phyloP scores from a whole-genome alignment of 441 rosid genomes.

The Erodium texanum region DNA sequence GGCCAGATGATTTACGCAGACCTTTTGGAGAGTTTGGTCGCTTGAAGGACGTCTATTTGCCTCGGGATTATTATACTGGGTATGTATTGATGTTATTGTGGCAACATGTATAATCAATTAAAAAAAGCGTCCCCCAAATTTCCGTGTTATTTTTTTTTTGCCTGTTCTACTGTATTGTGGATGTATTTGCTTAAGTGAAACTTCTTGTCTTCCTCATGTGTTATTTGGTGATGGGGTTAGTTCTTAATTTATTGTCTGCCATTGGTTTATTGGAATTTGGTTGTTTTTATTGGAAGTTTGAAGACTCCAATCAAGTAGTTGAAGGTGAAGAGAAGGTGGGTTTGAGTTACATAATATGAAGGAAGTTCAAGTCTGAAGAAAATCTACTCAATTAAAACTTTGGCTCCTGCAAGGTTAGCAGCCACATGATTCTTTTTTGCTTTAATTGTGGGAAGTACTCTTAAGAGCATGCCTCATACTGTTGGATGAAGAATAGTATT shows the following conservation, averaged over 20 bases:
- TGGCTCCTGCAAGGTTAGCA: constrained; percentile 68
- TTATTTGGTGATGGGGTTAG: constrained; percentile 21
- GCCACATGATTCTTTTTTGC: constrained; percentile 29
- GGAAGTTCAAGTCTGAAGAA: constrained; percentile 61
- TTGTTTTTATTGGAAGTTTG: constrained; percentile 74
- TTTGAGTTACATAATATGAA: constrained; percentile 40
- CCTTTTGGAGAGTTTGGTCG: constrained; percentile 85
- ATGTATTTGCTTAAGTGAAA: constrained; percentile 1
- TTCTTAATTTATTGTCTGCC: constrained; percentile 19
- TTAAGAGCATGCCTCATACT: not conserved
- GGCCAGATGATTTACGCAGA: constrained; percentile 74
- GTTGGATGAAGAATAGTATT: constrained; percentile 9
- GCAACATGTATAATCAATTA: not conserved
- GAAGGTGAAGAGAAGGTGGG: constrained; percentile 51
- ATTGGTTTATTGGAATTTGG: constrained; percentile 55
- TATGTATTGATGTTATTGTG: constrained; percentile 23
- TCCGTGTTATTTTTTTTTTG: not conserved
- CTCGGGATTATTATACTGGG: constrained; percentile 87
- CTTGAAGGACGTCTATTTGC: constrained; percentile 81
- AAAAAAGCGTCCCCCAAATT: too few relatives aligned
- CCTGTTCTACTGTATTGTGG: not conserved
- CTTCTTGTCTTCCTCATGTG: constrained; percentile 6
- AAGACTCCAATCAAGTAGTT: constrained; percentile 58
- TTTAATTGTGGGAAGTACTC: constrained; percentile 26
- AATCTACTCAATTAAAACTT: constrained; percentile 32